Conservation (phyloP, 305 asterid genomes). For the Nicotiana rustica region DNA sequence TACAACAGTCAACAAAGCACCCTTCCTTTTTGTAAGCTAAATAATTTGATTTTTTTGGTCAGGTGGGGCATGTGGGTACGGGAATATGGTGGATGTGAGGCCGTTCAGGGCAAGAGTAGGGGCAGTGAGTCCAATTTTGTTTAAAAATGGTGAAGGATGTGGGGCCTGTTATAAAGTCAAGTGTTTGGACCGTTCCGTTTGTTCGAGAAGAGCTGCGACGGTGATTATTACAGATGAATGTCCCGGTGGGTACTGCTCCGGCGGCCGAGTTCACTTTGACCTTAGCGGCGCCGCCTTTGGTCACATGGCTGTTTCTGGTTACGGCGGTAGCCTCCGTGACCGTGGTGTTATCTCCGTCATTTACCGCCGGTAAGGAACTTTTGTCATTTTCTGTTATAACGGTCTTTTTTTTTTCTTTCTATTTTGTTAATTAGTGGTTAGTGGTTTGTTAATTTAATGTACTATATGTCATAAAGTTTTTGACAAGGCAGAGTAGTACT, state of each 20-base stretch:
- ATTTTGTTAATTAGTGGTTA: conserved; percentile 41
- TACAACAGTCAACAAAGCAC: no score
- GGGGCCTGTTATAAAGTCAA: conserved; percentile 92
- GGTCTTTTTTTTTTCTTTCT: background rate
- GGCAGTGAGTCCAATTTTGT: conserved; percentile 88
- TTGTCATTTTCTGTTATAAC: conserved; percentile 46
- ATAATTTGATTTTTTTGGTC: background rate
- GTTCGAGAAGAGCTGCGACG: conserved; percentile 88
- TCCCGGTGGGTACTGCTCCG: conserved; percentile 86
- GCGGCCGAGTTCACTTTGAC: conserved; percentile 74
- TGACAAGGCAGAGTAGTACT: conserved; percentile 4
- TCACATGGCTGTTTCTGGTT: conserved; percentile 82
- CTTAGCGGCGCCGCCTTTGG: conserved; percentile 98
- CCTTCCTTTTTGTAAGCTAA: background rate
- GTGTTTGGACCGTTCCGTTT: conserved; percentile 82
- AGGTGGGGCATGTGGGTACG: conserved; percentile 97
- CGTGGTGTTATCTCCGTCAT: conserved; percentile 78
- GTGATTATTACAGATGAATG: conserved; percentile 95
- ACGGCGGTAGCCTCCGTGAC: conserved; percentile 75
- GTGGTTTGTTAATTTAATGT: background rate
- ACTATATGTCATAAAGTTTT: background rate
- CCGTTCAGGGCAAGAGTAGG: conserved; percentile 93
- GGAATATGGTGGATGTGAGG: conserved; percentile 88
- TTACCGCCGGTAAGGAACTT: conserved; percentile 64
- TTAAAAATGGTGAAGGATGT: conserved; percentile 90